Evolutionary conservation across 768 basidiomycete genomes (phyloP), one percentile per base, ranked within the genome.

Genomic region (Leucocoprinus leucothites): DNA sequence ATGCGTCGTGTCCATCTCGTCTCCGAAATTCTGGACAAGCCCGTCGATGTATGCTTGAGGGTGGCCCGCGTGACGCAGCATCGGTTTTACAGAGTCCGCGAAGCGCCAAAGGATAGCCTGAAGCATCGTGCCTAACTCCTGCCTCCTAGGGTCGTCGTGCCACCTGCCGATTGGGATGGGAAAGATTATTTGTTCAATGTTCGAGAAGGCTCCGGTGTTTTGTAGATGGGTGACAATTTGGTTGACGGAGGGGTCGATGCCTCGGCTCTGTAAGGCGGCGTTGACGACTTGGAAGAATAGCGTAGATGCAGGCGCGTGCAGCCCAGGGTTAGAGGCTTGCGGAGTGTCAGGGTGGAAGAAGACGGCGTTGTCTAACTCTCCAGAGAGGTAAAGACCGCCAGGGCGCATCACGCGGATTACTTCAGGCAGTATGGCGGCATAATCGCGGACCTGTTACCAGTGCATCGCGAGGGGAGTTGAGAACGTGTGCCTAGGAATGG

Each of bases 321-420:
- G 42, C 40, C 67, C 41, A 56, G 70, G 58, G 55, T 64, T 19
- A 42, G 64, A 57, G 48, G 63, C 49, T 41, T 42, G 28, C 3
- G 19, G 21, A 44, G 63, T 60, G 47, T 56, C 56, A 7, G 75
- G 72, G 38, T 70, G 72, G 63, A 82, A 72, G 3, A 64, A 53
- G 0, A 80, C 74, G 34, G 64, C 69, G 22, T 75, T 71, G 34
- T 70, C 73, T 76, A 85, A 82, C 68, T 91, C 89, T 40, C 77
- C 76, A 1, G 84, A 84, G 7, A 87, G 58, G 64, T 89, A 86
- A 13, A 91, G 67, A 1, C 90, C 90, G n/a, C 84, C 84, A 3
- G 82, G 81, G 43, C 82, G 81, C 11, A 93, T 71, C 43, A 91
- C 73, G 36, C 91, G 82, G 5, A 74, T 75, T 14, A 78, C 77